Evolutionary conservation across 2,329 filamentous ascomycete genomes (phyloP), one percentile per base, ranked within the genome.

Genomic region (Cercospora nicotianae): DNA sequence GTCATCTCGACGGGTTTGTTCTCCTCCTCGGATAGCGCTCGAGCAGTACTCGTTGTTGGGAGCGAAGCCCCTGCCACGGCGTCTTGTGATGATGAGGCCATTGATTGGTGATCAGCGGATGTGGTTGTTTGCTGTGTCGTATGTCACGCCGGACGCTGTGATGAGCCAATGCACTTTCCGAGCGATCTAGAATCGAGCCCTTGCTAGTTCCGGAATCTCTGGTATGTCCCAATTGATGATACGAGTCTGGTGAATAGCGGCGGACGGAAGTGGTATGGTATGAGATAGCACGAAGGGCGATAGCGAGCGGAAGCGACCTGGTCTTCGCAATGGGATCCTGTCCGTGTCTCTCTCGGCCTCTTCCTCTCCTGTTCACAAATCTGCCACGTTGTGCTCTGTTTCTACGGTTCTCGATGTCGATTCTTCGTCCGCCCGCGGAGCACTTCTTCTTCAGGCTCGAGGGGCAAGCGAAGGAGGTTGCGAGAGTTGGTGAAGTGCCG

Each of bases 21-120:
- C 63, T 55, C 58, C 16, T 65, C 66, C n/a, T 64, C 63, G 16
- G 66, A 58, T 28, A 42, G 48, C n/a, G 60, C 51, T 33, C 60
- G 18, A 26, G 60, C 42, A 26, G 63, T 60, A 36, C 39, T 60
- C 42, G 57, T 60, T 42, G 64, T 65, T 18, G 69, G 53, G 26
- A 62, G 12, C 23, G 70, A 20, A 16, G 71, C 69, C 57, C 69
- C 71, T 45, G 68, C 67, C 45, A 71, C 68, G 42, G 71, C 65
- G 51, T 72, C 69, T 48, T 61, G 58, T 36, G 55, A 36, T 59
- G 65, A 45, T 55, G 63, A 66, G 60, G 63, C 63, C 67, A 68
- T 68, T 51, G 63, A 36, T 31, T 26, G 18, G 48, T 33, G 63
- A 30, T 55, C 28, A 28, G 42, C 57, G 33, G 39, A 16, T 42